phyloP scores from a whole-genome alignment of 163 green algal species.

The Scenedesmus sp. region DNA sequence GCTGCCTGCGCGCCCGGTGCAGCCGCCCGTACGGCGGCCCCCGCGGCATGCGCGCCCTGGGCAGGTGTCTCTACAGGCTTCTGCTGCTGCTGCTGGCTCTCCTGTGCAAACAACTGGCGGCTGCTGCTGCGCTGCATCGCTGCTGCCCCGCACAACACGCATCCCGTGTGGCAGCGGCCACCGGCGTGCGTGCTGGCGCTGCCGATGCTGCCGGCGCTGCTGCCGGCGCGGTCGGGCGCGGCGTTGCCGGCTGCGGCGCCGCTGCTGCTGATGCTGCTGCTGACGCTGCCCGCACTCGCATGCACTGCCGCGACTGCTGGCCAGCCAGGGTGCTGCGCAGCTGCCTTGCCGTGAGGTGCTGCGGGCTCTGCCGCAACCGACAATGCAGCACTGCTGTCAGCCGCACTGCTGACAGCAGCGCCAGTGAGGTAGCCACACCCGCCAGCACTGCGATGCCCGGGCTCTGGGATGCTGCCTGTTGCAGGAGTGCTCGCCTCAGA shows the following conservation, averaged over 20 bases:
- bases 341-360: not conserved
- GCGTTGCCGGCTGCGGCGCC: not conserved
- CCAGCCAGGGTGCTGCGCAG: not conserved
- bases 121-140: conserved; percentile 29
- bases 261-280: conserved; percentile 43
- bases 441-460: not conserved
- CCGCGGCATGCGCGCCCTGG: not conserved
- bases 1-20: not conserved
- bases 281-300: conserved; percentile 29
- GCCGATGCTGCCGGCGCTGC: not conserved
- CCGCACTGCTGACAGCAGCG: not conserved
- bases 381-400: not conserved
- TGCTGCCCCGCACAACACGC: conserved; percentile 10
- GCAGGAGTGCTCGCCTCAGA: not conserved
- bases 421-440: not conserved
- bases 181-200: not conserved
- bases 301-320: conserved; percentile 6
- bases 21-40: not conserved
- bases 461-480: not conserved
- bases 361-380: not conserved
- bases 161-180: conserved; percentile 10
- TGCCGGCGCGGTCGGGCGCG: not conserved
- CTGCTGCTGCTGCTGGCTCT: not conserved
- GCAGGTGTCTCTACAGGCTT: not conserved
- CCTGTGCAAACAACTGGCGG: not conserved